phyloP scores from a whole-genome alignment of 768 basidiomycete species.

The Plicaturopsis crispa region DNA sequence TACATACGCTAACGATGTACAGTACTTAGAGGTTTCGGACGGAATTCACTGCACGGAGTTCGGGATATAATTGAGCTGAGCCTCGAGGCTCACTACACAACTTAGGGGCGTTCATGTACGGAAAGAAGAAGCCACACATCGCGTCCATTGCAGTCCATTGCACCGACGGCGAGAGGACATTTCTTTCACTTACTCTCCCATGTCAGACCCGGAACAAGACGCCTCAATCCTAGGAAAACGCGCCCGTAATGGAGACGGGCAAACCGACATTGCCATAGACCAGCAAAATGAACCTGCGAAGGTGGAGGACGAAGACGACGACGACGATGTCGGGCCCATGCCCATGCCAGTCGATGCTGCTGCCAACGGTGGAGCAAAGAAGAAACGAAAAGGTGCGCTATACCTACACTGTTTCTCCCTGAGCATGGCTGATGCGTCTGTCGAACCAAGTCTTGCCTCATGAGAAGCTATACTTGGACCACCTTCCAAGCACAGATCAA shows the following conservation, averaged over 20 bases:
- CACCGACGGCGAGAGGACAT: no score
- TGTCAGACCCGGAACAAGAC: slow-evolving; percentile 43
- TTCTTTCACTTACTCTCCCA: no score
- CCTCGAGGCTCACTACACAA: no score
- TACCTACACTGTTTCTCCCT: slow-evolving; percentile 22
- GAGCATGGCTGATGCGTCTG: slow-evolving; percentile 23
- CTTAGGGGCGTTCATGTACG: no score
- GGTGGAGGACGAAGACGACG: slow-evolving; percentile 46
- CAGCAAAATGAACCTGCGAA: slow-evolving; percentile 13
- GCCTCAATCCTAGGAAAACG: slow-evolving; percentile 60
- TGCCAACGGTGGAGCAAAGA: slow-evolving; percentile 39
- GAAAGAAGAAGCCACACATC: no score
- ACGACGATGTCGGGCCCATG: slow-evolving; percentile 87
- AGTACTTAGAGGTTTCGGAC: no score
- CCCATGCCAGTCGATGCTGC: slow-evolving; percentile 54
- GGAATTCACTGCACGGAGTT: no score
- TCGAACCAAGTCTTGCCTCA: slow-evolving; percentile 73
- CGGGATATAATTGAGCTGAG: no score
- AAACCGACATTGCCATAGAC: slow-evolving; percentile 15
- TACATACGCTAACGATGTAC: no score
- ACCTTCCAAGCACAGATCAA: slow-evolving; percentile 85
- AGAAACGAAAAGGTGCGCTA: slow-evolving; percentile 73
- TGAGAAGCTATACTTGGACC: slow-evolving; percentile 87
- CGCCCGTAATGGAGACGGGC: slow-evolving; percentile 27
- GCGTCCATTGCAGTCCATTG: no score